These are phyloP conservation scores for Trichoderma harzianum DNA, from an alignment of 2,329 filamentous ascomycete species.

Conservation along the genomic window DNA sequence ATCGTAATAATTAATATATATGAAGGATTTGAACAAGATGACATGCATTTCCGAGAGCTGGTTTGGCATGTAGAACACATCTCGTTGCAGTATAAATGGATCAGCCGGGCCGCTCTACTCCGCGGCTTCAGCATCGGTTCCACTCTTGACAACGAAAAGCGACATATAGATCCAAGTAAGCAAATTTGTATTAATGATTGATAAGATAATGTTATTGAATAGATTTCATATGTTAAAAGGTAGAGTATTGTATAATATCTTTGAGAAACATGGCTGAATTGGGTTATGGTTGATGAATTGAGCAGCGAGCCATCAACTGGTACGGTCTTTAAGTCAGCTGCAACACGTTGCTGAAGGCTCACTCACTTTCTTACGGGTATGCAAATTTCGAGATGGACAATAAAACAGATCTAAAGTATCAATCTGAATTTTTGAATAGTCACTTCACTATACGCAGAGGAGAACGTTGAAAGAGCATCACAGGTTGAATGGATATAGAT, in stretches of 20 bases:
- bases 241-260: not conserved
- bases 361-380: not conserved
- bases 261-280: not conserved
- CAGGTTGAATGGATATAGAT: not conserved
- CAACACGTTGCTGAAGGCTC: not conserved
- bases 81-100: not conserved
- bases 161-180: not conserved
- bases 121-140: not conserved
- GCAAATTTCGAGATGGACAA: not conserved
- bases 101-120: not conserved
- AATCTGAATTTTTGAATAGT: not conserved
- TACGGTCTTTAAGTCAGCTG: not conserved
- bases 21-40: not conserved
- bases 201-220: not conserved
- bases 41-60: not conserved
- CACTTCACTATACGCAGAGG: not conserved
- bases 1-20: too few species aligned
- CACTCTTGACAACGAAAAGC: not conserved
- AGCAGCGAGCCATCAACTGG: not conserved
- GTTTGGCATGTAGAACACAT: not conserved
- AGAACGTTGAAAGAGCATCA: not conserved
- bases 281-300: not conserved
- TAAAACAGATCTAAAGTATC: fast-evolving
- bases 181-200: not conserved
- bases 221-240: not conserved